A percentile compares a stretch with the other conserved stretches of the same genome.
Evolutionary conservation across 148 eudicot species (phyloP).

Genomic region (Rheum nobile): DNA sequence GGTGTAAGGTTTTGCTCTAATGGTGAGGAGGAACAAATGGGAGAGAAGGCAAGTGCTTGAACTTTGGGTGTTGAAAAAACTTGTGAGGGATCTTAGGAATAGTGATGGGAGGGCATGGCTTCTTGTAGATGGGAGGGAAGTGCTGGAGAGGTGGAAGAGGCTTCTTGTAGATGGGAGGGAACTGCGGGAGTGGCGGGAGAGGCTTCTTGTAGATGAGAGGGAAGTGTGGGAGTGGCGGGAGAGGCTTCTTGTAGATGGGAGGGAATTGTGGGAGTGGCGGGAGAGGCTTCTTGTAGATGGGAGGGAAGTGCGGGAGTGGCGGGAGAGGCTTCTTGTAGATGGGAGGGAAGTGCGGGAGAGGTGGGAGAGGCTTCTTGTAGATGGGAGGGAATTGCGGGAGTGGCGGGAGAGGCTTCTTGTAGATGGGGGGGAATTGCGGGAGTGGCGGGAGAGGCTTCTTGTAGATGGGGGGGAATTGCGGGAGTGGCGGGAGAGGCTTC

Average conservation of each 20-base stretch:
- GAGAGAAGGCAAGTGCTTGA: constrained; percentile 13
- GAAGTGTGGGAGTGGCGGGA: constrained; percentile 8
- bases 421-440: constrained; percentile 14
- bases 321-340: constrained; percentile 16
- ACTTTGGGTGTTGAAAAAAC: constrained; percentile 15
- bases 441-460: constrained; percentile 7
- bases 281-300: neutral
- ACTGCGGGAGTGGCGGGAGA: constrained; percentile 9
- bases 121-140: constrained; percentile 20
- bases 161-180: neutral
- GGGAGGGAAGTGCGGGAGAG: constrained; percentile 19
- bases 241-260: neutral
- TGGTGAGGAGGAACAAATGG: constrained; percentile 21
- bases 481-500: constrained; percentile 12
- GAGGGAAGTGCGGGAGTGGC: constrained; percentile 14
- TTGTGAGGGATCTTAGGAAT: constrained; percentile 9
- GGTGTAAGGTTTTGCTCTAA: neutral
- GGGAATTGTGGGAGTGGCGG: neutral
- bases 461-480: constrained; percentile 1
- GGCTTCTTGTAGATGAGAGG: constrained; percentile 23
- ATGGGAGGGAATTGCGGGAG: neutral
- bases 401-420: constrained; percentile 14
- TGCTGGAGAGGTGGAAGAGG: constrained; percentile 7
- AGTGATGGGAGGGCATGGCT: constrained; percentile 21
- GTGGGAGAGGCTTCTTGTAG: neutral